Base-by-base conservation (phyloP, 805 yeast genomes). In the Pichia heedii region DNA sequence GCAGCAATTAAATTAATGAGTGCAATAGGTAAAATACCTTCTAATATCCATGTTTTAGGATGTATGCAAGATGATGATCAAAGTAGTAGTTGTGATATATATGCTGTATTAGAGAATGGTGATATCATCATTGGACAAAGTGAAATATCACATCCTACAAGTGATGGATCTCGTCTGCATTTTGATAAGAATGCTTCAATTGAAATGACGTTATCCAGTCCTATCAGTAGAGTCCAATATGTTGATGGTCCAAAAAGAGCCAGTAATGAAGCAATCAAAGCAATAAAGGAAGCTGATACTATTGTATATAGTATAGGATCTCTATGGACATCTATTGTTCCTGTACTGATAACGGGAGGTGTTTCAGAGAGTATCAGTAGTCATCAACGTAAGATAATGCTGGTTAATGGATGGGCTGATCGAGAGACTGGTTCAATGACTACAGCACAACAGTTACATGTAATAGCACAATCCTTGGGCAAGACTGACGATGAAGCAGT, bases 241-340 rank as follows among this genome's bases (percentile, higher is more conserved):
- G 20, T 24, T 8, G 29, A 20, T n/a, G 20, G 2, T 19, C 15
- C 15, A 10, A 5, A 27, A 3, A 60, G 67, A 27, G 88, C 90
- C 1, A 81, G 81, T 50, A 61, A 77, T 3, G 65, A 84, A 39
- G 88, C 81, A 0, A 56, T 76, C 2, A 60, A 73, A 1, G 67
- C 73, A 21, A 56, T 87, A 3, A 54, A 67, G 19, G 55, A 65
- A 4, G 66, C 85, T 0, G 73, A 79, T 32, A 67, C 74, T 13
- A 63, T 88, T 0, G 66, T 89, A 0, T 85, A 79, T 56, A 84
- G 95, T 0, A 84, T 89, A 43, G 97, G 97, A 1, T 84, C 95
- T 1, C 66, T 89, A 32, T 84, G 84, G 81, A 89, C 97, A 0
- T 84, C 95, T 40, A 77, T 84, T 7, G 64, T 87, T 3, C 97